phyloP scores from a whole-genome alignment of 2,329 filamentous ascomycete species.

The Penicillium sp. region DNA sequence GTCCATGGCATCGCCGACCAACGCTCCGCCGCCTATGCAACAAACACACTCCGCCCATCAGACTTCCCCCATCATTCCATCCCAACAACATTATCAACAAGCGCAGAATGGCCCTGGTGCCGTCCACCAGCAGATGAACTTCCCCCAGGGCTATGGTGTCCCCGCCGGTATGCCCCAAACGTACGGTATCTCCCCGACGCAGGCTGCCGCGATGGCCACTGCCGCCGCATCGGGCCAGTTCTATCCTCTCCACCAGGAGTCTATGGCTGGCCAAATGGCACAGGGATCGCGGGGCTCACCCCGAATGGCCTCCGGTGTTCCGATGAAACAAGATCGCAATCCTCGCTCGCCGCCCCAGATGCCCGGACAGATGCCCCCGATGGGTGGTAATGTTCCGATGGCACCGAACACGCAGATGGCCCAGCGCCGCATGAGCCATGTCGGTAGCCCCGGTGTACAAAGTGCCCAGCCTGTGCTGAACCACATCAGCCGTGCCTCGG shows the following conservation, averaged over 20 bases:
- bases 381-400: constrained; percentile 54
- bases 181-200: constrained; percentile 80
- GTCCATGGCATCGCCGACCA: constrained; percentile 73
- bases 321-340: constrained; percentile 73
- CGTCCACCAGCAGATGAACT: constrained; percentile 74
- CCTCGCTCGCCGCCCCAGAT: constrained; percentile 78
- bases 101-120: constrained; percentile 64
- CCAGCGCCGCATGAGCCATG: constrained; percentile 73
- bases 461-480: constrained; percentile 77
- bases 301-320: constrained; percentile 66
- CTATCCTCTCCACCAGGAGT: constrained; percentile 73
- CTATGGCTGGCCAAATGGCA: constrained; percentile 64
- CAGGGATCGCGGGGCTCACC: constrained; percentile 69
- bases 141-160: constrained; percentile 77
- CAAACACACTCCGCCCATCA: constrained; percentile 64
- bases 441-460: constrained; percentile 74
- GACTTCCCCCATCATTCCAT: constrained; percentile 78
- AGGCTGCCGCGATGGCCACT: constrained; percentile 92
- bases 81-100: constrained; percentile 72
- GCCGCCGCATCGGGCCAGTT: constrained; percentile 88
- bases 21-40: constrained; percentile 69
- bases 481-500: constrained; percentile 61
- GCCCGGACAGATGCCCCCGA: constrained; percentile 59
- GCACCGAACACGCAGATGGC: constrained; percentile 62
- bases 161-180: constrained; percentile 71